Evolutionary conservation across 2,329 filamentous ascomycete genomes (phyloP).

Genomic region (Cladosporium sp.): DNA sequence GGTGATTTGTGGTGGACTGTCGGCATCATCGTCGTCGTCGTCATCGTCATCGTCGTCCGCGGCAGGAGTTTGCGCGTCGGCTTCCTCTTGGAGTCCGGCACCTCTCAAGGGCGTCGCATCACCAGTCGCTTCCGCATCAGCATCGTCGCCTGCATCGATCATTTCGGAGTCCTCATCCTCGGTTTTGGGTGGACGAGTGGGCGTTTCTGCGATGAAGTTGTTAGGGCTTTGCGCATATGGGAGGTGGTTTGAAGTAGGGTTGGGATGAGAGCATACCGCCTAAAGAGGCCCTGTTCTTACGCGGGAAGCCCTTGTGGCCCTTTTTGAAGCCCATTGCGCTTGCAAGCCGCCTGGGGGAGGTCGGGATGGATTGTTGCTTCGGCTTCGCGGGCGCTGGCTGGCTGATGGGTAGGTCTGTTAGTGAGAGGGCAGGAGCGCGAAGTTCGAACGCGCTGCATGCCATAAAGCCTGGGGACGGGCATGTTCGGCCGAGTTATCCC

Average conservation of each 20-base stretch:
- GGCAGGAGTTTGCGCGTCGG: slow-evolving; percentile 23
- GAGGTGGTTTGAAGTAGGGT: slow-evolving; percentile 10
- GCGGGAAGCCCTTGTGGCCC: slow-evolving; percentile 23
- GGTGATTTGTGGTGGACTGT: slow-evolving; percentile 26
- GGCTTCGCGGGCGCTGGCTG: neutral
- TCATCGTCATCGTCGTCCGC: slow-evolving; percentile 28
- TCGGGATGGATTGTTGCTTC: neutral
- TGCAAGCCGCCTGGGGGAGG: neutral
- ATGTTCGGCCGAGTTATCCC: too few relatives aligned
- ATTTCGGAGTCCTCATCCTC: slow-evolving; percentile 31
- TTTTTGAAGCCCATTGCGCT: slow-evolving; percentile 27
- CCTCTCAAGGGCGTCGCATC: slow-evolving; percentile 17
- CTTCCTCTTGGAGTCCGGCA: slow-evolving; percentile 19
- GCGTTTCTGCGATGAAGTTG: slow-evolving; percentile 19
- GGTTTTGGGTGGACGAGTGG: slow-evolving; percentile 21
- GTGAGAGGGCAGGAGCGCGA: too few relatives aligned
- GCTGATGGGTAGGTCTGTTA: too few relatives aligned
- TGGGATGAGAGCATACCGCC: slow-evolving; percentile 11
- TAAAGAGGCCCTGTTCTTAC: slow-evolving; percentile 19
- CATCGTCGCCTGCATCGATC: slow-evolving; percentile 24
- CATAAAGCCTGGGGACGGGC: too few relatives aligned
- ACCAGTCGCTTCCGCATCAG: slow-evolving; percentile 18
- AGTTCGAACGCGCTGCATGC: too few relatives aligned
- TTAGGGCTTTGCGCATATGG: slow-evolving; percentile 5
- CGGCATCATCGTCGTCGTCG: slow-evolving; percentile 29